Evolutionary conservation across 371 early-diverging fungal species (phyloP).

Genomic region (Mortierella sp.): DNA sequence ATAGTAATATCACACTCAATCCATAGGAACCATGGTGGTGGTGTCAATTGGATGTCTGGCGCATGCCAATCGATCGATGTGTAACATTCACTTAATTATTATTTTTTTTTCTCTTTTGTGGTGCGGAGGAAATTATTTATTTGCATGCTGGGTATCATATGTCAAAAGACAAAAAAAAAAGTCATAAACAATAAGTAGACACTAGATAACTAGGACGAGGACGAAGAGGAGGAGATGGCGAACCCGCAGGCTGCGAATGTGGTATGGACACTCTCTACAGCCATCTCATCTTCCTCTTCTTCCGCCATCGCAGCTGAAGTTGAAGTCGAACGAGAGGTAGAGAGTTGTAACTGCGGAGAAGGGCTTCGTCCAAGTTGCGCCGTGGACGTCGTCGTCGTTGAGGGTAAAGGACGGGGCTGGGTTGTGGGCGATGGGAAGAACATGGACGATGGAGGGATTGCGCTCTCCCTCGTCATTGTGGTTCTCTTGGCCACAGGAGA

Average conservation of each 20-base stretch:
- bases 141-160: too few species aligned
- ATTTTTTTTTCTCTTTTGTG: not conserved
- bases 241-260: not conserved
- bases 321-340: too few species aligned
- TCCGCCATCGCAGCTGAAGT: not conserved
- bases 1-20: too few species aligned
- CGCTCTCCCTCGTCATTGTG: not conserved
- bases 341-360: too few species aligned
- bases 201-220: not conserved
- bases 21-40: too few species aligned
- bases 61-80: too few species aligned
- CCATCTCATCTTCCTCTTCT: not conserved
- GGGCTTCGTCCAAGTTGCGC: not conserved
- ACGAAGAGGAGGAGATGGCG: not conserved
- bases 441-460: not conserved
- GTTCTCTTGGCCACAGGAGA: not conserved
- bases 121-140: too few species aligned
- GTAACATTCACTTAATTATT: not conserved
- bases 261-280: not conserved
- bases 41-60: too few species aligned
- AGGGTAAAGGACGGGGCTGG: not conserved
- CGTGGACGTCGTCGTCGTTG: not conserved
- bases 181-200: not conserved
- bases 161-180: too few species aligned
- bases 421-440: not conserved